phyloP scores from a whole-genome alignment of 2,329 filamentous ascomycete genomes.

The Fonsecaea erecta region DNA sequence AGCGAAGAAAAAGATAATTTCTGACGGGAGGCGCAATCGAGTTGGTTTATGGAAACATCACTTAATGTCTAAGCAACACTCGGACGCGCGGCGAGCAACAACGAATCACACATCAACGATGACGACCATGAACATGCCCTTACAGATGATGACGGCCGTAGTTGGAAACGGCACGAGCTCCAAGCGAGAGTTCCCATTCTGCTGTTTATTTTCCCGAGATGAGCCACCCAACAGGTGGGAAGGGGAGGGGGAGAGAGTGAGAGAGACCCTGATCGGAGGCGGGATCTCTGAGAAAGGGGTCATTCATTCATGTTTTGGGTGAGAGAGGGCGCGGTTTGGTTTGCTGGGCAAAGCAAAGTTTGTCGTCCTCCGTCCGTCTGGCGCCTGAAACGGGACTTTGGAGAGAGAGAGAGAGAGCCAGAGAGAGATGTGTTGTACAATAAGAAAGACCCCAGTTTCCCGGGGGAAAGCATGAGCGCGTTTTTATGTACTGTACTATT shows the following conservation, averaged over 20 bases:
- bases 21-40: background rate
- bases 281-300: background rate
- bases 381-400: background rate
- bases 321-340: background rate
- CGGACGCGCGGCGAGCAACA: constrained; percentile 10
- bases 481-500: too few species aligned
- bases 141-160: background rate
- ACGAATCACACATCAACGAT: constrained; percentile 8
- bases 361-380: background rate
- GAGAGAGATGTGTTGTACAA: background rate
- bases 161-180: background rate
- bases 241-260: background rate
- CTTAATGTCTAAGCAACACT: constrained; percentile 14
- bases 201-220: background rate
- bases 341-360: background rate
- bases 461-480: background rate
- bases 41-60: constrained; percentile 2
- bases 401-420: too few species aligned
- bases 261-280: background rate
- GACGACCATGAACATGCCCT: constrained; percentile 8
- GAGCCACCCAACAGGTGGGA: too few species aligned
- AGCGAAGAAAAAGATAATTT: background rate
- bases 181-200: background rate
- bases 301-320: background rate
- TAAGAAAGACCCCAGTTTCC: background rate